Conservation (phyloP, 140 eudicot genomes). For the Flaveria floridana region DNA sequence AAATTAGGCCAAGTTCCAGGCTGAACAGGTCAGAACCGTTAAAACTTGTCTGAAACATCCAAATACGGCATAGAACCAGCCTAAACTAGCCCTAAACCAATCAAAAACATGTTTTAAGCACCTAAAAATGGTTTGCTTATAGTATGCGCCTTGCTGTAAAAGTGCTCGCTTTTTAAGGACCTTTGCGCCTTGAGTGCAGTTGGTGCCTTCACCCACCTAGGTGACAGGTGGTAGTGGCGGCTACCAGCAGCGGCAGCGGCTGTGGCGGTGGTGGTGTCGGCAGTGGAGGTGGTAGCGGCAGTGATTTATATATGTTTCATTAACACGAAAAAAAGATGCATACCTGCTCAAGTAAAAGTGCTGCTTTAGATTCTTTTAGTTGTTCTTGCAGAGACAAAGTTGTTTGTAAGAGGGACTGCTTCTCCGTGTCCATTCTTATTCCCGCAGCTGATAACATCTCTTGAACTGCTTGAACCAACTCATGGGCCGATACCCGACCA, state of each 20-base stretch:
- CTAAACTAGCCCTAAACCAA: no score
- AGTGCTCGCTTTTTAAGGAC: no score
- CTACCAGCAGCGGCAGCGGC: background rate
- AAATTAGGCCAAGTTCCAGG: no score
- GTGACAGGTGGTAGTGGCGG: no score
- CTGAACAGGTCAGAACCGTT: no score
- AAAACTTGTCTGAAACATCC: no score
- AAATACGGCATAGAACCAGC: no score
- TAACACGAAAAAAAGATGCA: slow-evolving; percentile 8
- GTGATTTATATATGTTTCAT: background rate
- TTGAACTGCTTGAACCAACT: slow-evolving; percentile 94
- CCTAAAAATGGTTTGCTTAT: no score
- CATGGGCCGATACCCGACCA: slow-evolving; percentile 89
- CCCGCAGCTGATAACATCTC: slow-evolving; percentile 99
- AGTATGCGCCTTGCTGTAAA: no score
- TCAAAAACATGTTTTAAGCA: no score
- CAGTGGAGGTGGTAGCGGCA: background rate
- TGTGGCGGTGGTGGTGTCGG: background rate
- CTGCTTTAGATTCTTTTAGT: slow-evolving; percentile 81
- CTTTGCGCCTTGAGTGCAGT: no score
- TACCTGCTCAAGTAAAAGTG: slow-evolving; percentile 95
- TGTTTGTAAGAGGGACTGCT: slow-evolving; percentile 67
- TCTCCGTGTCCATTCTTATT: slow-evolving; percentile 82
- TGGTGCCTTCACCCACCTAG: no score
- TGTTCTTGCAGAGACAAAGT: slow-evolving; percentile 86